Percentiles rank a stretch among this genome's conserved stretches.
Evolutionary conservation across 1,139 yeast species (phyloP).

Genomic region (Saccharomyces hybrid): DNA sequence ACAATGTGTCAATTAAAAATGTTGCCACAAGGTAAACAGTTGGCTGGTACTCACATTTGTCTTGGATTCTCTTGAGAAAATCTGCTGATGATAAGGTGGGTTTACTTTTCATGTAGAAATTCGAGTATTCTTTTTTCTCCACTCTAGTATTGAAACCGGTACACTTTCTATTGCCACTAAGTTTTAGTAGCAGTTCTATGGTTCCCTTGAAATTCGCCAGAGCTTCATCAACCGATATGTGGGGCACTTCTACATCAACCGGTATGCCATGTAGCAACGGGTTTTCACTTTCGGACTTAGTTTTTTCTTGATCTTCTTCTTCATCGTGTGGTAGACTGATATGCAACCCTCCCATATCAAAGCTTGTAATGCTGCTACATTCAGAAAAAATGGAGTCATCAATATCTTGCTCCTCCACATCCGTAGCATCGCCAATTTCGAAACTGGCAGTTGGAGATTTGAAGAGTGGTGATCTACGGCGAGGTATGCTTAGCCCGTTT

Average conservation of each 20-base stretch:
- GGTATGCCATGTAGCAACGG: background rate
- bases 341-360: background rate
- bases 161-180: background rate
- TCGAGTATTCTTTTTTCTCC: constrained; percentile 5
- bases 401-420: background rate
- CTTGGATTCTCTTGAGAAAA: constrained; percentile 25
- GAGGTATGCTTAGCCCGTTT: background rate
- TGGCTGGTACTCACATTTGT: constrained; percentile 27
- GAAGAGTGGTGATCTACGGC: background rate
- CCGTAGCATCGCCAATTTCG: background rate
- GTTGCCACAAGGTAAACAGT: constrained; percentile 24
- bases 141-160: background rate
- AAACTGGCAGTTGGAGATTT: background rate
- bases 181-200: constrained; percentile 2
- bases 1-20: constrained; percentile 30
- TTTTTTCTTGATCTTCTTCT: background rate
- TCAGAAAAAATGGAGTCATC: constrained; percentile 1
- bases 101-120: constrained; percentile 25
- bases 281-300: background rate
- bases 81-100: constrained; percentile 24
- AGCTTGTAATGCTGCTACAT: background rate
- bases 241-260: background rate
- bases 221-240: constrained; percentile 8
- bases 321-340: background rate
- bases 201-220: constrained; percentile 10